Conservation (phyloP, 441 rosid species). For the Croton laevigatus region DNA sequence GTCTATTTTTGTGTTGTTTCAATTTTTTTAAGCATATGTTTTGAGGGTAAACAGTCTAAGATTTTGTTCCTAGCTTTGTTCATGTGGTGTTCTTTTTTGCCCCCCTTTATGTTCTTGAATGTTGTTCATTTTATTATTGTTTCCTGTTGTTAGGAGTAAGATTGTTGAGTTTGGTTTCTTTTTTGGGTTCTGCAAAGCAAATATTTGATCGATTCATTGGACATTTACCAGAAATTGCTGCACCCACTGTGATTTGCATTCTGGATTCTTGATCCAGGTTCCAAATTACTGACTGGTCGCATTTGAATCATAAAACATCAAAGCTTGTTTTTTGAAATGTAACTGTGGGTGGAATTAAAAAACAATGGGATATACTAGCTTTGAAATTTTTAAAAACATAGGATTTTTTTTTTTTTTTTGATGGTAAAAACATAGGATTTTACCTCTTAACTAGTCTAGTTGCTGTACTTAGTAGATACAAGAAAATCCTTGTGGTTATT, state of each 20-base stretch:
- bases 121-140: neutral
- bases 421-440: neutral
- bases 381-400: neutral
- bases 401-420: too few species aligned
- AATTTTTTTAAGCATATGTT: neutral
- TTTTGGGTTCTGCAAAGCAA: slow-evolving; percentile 1
- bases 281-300: neutral
- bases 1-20: neutral
- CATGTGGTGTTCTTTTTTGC: neutral
- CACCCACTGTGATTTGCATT: neutral
- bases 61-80: neutral
- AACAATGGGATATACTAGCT: neutral
- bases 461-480: neutral
- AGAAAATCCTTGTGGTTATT: neutral
- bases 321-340: neutral
- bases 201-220: neutral
- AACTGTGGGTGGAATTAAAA: neutral
- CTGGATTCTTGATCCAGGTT: neutral
- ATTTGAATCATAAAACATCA: neutral
- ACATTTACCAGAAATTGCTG: neutral
- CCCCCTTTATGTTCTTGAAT: neutral
- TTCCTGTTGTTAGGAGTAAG: neutral
- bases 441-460: neutral
- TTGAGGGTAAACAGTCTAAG: too few species aligned
- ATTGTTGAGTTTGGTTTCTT: neutral